phyloP scores from a whole-genome alignment of 1,284 basidiomycete genomes.

The Flammula alnicola region DNA sequence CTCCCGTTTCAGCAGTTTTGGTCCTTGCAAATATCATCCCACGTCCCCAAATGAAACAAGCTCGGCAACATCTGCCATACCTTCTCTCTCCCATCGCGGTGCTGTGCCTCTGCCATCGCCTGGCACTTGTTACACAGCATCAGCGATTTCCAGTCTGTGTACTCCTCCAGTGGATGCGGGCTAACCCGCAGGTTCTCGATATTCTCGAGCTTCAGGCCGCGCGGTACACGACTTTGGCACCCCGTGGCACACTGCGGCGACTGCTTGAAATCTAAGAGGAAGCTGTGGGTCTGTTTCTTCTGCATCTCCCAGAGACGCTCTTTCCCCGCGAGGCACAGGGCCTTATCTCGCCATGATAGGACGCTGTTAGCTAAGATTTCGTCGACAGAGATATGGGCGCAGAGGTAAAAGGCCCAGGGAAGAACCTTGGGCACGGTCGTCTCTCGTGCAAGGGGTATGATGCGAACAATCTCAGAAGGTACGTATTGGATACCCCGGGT shows the following conservation, averaged over 20 bases:
- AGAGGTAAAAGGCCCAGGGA: constrained; percentile 48
- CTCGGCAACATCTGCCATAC: constrained; percentile 39
- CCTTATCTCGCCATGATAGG: constrained; percentile 43
- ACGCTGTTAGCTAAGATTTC: constrained; percentile 35
- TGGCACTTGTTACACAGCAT: constrained; percentile 38
- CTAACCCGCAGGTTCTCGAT: constrained; percentile 34
- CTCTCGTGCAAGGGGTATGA: constrained; percentile 43
- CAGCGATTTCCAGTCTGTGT: constrained; percentile 35
- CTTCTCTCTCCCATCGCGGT: constrained; percentile 37
- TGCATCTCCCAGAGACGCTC: constrained; percentile 41
- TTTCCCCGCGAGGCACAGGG: constrained; percentile 41
- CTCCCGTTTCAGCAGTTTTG: constrained; percentile 29
- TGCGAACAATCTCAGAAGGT: constrained; percentile 38
- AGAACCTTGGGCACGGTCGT: constrained; percentile 42
- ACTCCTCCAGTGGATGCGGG: constrained; percentile 41
- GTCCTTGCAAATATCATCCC: constrained; percentile 40
- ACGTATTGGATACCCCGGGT: constrained; percentile 37
- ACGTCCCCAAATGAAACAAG: constrained; percentile 39
- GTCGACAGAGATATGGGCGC: constrained; percentile 38
- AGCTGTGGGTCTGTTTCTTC: constrained; percentile 36
- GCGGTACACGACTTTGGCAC: constrained; percentile 19
- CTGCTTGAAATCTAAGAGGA: constrained; percentile 37
- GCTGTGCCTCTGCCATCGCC: constrained; percentile 29
- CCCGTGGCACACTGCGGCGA: constrained; percentile 27
- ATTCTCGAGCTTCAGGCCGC: constrained; percentile 29